Percentiles rank a stretch among this genome's conserved stretches.
phyloP scores from a whole-genome alignment of 345 rosid genomes.

The Hibiscus tridactylites region DNA sequence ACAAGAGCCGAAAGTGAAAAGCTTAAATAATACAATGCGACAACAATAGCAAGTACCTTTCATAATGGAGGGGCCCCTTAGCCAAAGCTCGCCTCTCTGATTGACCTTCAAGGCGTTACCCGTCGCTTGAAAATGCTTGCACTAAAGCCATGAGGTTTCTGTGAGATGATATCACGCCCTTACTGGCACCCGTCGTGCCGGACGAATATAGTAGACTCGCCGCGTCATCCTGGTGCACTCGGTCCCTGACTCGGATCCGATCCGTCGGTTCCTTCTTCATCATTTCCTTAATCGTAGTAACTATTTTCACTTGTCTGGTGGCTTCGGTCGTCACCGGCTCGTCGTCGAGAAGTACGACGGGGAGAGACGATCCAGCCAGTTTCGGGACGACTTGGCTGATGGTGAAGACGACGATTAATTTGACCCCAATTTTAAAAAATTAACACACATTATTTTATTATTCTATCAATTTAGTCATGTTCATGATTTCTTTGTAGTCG shows the following conservation, averaged over 20 bases:
- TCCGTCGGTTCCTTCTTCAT: conserved; percentile 28
- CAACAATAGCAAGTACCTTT: not conserved
- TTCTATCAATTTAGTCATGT: no score
- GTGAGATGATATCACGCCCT: not conserved
- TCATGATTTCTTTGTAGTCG: no score
- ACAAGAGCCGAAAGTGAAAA: not conserved
- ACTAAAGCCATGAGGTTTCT: not conserved
- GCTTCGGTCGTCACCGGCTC: no score
- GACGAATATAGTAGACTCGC: not conserved
- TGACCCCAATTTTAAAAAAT: no score
- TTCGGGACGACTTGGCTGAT: no score
- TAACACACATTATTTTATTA: no score
- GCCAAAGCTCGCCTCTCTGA: conserved; percentile 12
- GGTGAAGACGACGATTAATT: no score
- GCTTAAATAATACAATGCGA: no score
- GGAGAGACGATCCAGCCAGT: no score
- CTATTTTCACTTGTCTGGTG: no score
- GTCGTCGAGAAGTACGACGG: no score
- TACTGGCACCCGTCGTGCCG: not conserved
- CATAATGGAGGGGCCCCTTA: conserved; percentile 12
- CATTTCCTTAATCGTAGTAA: conserved; percentile 39
- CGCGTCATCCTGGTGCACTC: conserved; percentile 17
- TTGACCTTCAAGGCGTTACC: conserved; percentile 9
- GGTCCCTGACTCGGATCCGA: conserved; percentile 36
- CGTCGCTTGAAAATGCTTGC: not conserved